Percentiles rank a stretch among this genome's conserved stretches.
Conservation (phyloP, 2,329 filamentous ascomycete species). For the Knufia petricola region DNA sequence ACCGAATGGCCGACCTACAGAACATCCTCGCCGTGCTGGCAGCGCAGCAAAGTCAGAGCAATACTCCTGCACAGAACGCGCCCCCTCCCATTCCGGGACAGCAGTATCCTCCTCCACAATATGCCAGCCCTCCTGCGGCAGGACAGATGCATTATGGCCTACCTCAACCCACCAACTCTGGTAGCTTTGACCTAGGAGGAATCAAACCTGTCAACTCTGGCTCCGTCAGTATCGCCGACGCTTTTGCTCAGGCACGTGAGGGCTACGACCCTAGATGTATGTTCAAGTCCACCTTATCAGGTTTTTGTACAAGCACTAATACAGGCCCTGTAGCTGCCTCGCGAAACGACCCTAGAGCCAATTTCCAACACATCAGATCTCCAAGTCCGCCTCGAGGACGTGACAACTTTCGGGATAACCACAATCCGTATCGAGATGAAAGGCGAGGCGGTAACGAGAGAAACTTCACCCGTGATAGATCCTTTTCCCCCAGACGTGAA, state of each 20-base stretch:
- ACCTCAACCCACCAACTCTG: conserved; percentile 43
- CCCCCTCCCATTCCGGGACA: conserved; percentile 29
- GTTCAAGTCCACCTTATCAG: not conserved
- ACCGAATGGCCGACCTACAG: conserved; percentile 30
- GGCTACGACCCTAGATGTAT: conserved; percentile 42
- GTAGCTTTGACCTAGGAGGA: conserved; percentile 68
- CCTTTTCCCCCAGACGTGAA: conserved; percentile 57
- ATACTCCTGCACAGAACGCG: conserved; percentile 35
- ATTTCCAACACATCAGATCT: conserved; percentile 52
- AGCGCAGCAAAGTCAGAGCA: conserved; percentile 38
- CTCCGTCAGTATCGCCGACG: conserved; percentile 72
- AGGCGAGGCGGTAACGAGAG: conserved; percentile 51
- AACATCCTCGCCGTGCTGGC: conserved; percentile 46
- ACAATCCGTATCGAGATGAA: conserved; percentile 79
- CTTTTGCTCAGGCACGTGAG: conserved; percentile 74
- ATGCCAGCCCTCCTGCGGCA: conserved; percentile 35
- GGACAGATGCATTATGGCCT: conserved; percentile 34
- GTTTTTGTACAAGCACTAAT: conserved; percentile 7
- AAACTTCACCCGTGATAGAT: conserved; percentile 59
- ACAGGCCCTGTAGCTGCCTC: conserved; percentile 10
- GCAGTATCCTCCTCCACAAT: conserved; percentile 32
- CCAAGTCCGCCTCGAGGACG: conserved; percentile 59
- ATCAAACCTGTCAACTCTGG: conserved; percentile 73
- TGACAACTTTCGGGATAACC: conserved; percentile 63
- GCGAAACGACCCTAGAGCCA: conserved; percentile 20